Percentiles rank a stretch among this genome's conserved stretches.
Conservation (phyloP, 1,139 yeast genomes). For the Dujonia santamariae region DNA sequence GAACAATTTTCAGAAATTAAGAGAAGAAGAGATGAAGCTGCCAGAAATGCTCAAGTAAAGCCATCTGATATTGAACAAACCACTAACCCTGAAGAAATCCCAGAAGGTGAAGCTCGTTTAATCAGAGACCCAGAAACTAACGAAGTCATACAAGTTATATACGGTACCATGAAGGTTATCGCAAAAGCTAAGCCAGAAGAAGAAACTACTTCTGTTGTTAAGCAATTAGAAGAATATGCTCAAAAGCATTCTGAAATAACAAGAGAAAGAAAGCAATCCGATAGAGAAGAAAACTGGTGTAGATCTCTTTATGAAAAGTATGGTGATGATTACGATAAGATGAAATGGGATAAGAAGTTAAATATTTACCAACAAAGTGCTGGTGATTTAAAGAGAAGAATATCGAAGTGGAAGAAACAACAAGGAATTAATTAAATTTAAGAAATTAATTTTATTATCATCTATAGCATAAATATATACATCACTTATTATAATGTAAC, state of each 20-base stretch:
- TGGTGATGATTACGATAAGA: conserved; percentile 83
- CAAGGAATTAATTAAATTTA: conserved; percentile 9
- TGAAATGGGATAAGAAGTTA: conserved; percentile 89
- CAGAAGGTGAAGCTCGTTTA: conserved; percentile 81
- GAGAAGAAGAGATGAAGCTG: conserved; percentile 24
- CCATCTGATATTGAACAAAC: conserved; percentile 40
- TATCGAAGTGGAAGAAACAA: conserved; percentile 61
- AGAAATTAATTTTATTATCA: background rate
- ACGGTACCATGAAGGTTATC: conserved; percentile 53
- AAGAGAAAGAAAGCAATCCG: conserved; percentile 57
- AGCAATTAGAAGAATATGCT: conserved; percentile 69
- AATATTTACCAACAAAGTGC: conserved; percentile 80
- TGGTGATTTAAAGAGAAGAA: conserved; percentile 75
- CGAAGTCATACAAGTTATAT: conserved; percentile 63
- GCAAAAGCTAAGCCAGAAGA: conserved; percentile 21
- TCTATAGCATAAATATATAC: conserved; percentile 1
- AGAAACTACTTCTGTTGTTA: conserved; percentile 48
- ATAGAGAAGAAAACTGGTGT: conserved; percentile 76
- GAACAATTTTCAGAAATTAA: conserved; percentile 32
- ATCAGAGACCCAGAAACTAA: conserved; percentile 68
- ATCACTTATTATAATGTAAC: background rate
- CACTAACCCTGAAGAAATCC: conserved; percentile 57
- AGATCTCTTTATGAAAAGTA: conserved; percentile 62
- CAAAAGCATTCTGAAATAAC: conserved; percentile 41
- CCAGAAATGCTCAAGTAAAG: conserved; percentile 16